Evolutionary conservation across 2,329 filamentous ascomycete genomes (phyloP).

Genomic region (Aspergillus carbonarius): DNA sequence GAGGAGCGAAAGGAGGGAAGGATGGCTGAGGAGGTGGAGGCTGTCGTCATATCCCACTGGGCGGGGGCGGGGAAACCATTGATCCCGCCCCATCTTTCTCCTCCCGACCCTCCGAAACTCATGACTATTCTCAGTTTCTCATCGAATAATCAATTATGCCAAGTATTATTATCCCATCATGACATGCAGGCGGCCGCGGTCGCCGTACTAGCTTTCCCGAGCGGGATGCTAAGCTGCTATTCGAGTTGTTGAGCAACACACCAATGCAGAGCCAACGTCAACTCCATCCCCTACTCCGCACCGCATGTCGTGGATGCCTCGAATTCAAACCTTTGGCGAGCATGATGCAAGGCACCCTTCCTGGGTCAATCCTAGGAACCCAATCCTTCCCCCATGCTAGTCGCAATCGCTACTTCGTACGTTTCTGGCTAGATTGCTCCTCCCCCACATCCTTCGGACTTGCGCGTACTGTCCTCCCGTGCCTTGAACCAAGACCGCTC

Average conservation of each 20-base stretch:
- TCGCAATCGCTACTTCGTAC: not conserved
- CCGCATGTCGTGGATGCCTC: not conserved
- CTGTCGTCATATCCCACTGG: constrained; percentile 8
- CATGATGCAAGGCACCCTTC: constrained; percentile 8
- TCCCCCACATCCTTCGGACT: not conserved
- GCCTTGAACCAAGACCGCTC: not conserved
- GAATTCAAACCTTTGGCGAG: not conserved
- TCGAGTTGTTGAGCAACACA: not conserved
- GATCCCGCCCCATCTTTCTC: not conserved
- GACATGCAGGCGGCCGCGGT: not conserved
- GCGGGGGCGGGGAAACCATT: not conserved
- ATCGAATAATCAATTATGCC: constrained; percentile 1
- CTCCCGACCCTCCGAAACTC: not conserved
- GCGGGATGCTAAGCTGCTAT: not conserved
- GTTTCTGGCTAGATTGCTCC: not conserved
- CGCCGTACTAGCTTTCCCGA: not conserved
- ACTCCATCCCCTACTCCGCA: constrained; percentile 4
- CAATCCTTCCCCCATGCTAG: not conserved
- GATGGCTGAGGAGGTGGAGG: too few species aligned
- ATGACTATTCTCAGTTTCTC: not conserved
- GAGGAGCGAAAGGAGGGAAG: not conserved
- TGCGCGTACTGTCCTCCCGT: not conserved
- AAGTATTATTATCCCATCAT: not conserved
- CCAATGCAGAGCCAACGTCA: not conserved
- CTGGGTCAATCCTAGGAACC: not conserved